Evolutionary conservation across 225 moss, liverwort and hornwort genomes (phyloP).

Genomic region (Neckera pumila): DNA sequence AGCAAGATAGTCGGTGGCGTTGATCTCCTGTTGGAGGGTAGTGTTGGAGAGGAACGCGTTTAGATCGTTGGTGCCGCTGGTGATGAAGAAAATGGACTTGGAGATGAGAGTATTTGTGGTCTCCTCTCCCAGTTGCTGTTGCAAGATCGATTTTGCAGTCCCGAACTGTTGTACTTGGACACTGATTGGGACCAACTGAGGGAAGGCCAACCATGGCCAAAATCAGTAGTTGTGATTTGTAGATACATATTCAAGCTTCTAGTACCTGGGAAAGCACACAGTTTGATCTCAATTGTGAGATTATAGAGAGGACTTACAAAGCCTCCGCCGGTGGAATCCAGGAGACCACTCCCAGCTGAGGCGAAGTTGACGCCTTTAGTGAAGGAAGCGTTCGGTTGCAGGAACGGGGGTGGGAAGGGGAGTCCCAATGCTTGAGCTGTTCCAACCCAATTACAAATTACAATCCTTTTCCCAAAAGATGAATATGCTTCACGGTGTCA

Average conservation of each 20-base stretch:
- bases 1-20: conserved; percentile 3
- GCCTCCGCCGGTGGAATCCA: conserved; percentile 22
- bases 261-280: neutral
- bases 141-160: neutral
- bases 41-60: neutral
- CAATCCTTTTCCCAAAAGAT: neutral
- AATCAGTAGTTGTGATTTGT: neutral
- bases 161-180: conserved; percentile 22
- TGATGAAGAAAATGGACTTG: conserved; percentile 11
- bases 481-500: neutral
- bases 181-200: conserved; percentile 1
- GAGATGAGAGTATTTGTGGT: neutral
- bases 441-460: neutral
- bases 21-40: conserved; percentile 2
- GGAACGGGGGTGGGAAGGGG: conserved; percentile 26
- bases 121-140: neutral
- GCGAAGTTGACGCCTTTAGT: conserved; percentile 29
- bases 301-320: neutral
- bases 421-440: conserved; percentile 33
- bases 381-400: conserved; percentile 25
- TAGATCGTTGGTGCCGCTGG: conserved; percentile 29
- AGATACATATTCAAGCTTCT: neutral
- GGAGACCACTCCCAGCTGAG: conserved; percentile 44
- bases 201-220: neutral
- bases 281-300: neutral